Base-by-base conservation (phyloP, 495 filamentous ascomycete genomes). In the Daldinia vernicosa region DNA sequence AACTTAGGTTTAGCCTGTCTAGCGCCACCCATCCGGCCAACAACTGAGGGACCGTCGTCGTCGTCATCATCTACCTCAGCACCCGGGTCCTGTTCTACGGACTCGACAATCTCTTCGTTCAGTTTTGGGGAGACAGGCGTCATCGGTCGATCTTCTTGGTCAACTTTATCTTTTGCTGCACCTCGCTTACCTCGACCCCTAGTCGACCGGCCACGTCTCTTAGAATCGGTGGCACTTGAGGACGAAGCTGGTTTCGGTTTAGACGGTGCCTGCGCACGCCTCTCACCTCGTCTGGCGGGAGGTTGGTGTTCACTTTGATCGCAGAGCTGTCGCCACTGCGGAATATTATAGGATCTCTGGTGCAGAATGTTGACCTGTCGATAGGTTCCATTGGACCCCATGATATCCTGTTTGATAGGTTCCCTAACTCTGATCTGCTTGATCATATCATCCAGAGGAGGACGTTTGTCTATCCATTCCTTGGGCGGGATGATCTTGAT, bases 351-450 rank as follows among this genome's bases (percentile, higher is more conserved):
- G 26, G 92, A 92, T 78, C 96, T 86, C 79, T 96, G 93, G 78
- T 96, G 94, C 76, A 97, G 91, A 33, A 98, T 92, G 74, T 99
- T 99, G 74, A 93, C 91, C 72, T 98, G 96, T 27, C 94, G 94
- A 76, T 97, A 99, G 33, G 91, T 95, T 28, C 96, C 95, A 73
- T 94, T 91, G 56, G 89, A 92, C 9, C 95, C 96, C 84, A 93
- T 93, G 76, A 98, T 98, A 72, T 99, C 95, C 76, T 99, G 95
- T 75, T 92, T 95, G 78, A 99, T 98, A 9, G 95, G 95, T 69
- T 98, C 96, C 83, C 93, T 95, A 72, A 98, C 93, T 66, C 89
- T 90, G 76, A 99, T 92, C 58, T 90, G 90, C 80, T 97, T 98
- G 65, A 99, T 88, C 60, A 90, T 85, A 72, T 98, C 91, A 71